Percentiles rank a stretch among this genome's conserved stretches.
phyloP scores from a whole-genome alignment of 1,139 yeast species.

The Geotrichum klebahnii region DNA sequence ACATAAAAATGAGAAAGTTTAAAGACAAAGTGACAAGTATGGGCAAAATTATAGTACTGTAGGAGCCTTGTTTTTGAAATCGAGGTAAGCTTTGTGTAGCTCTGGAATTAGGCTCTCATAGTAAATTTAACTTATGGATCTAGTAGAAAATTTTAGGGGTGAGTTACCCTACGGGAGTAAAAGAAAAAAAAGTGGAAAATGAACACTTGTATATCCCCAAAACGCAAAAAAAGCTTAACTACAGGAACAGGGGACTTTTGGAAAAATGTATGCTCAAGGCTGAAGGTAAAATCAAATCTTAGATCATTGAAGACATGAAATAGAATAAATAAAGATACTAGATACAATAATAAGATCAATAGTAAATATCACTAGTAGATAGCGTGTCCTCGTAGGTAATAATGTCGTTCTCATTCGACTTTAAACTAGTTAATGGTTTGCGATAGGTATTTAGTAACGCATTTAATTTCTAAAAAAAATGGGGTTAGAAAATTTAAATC shows the following conservation, averaged over 20 bases:
- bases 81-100: not conserved
- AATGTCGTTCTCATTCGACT: not conserved
- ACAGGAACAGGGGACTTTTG: no score
- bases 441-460: constrained; percentile 14
- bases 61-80: no score
- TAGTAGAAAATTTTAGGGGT: constrained; percentile 2
- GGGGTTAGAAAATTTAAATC: not conserved
- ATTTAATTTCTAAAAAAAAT: constrained; percentile 9
- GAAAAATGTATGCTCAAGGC: no score
- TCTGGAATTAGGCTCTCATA: not conserved
- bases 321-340: not conserved
- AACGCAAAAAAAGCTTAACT: not conserved
- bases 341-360: not conserved
- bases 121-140: not conserved
- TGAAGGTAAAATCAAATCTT: not conserved
- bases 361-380: not conserved
- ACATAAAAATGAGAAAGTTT: no score
- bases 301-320: not conserved
- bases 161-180: constrained; percentile 1
- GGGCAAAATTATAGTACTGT: no score
- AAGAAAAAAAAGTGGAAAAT: not conserved
- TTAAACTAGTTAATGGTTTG: not conserved
- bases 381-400: not conserved
- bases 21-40: no score
- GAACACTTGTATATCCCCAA: not conserved